Evolutionary conservation across 495 filamentous ascomycete genomes (phyloP).

Genomic region (Geopyxis carbonaria): DNA sequence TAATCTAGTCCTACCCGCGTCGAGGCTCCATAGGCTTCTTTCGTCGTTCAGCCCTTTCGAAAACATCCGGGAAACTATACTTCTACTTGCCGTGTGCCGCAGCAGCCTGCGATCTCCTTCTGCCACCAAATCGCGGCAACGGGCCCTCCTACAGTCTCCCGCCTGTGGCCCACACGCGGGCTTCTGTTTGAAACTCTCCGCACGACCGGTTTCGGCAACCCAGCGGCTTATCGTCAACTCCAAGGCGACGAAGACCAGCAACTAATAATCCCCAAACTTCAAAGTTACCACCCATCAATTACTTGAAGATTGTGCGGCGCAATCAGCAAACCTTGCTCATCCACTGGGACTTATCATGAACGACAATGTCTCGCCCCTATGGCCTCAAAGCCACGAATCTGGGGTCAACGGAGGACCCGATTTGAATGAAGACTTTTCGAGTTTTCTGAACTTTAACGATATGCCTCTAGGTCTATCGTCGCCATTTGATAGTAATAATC

Average conservation of each 20-base stretch:
- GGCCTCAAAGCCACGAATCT: constrained; percentile 14
- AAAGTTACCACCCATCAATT: constrained; percentile 5
- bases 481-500: constrained; percentile 14
- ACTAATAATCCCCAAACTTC: background rate
- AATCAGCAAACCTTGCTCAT: constrained; percentile 2
- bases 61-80: background rate
- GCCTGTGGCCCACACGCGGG: constrained; percentile 27
- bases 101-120: too few relatives aligned
- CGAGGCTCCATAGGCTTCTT: background rate
- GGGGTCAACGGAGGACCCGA: constrained; percentile 11
- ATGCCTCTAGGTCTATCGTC: constrained; percentile 19
- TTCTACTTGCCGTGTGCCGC: too few relatives aligned
- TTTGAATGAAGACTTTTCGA: constrained; percentile 21
- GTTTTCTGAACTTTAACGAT: constrained; percentile 19
- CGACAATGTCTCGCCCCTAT: constrained; percentile 18
- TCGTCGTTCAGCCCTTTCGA: background rate
- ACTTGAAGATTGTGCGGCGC: constrained; percentile 3
- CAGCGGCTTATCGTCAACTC: constrained; percentile 1
- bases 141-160: constrained; percentile 15
- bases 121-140: too few relatives aligned
- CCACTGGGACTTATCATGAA: constrained; percentile 14
- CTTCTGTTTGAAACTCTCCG: constrained; percentile 5
- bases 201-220: background rate
- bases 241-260: constrained; percentile 4
- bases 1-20: background rate